phyloP scores from a whole-genome alignment of 208 protist species.

The Wallacemonas sp. region DNA sequence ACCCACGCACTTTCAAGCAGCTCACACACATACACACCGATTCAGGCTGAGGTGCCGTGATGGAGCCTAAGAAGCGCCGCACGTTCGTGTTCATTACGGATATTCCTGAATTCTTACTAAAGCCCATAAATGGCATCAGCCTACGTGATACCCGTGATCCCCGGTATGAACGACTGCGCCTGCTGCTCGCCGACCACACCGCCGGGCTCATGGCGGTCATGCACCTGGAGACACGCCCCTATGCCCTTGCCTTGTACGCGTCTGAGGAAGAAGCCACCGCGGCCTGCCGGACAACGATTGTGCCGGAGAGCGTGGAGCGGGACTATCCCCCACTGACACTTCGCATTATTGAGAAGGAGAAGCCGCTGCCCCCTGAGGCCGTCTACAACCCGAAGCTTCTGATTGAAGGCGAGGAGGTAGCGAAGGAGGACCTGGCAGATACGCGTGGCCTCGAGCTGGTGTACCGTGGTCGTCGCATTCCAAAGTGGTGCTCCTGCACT shows the following conservation, averaged over 20 bases:
- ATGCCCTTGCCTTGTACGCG: conserved; percentile 80
- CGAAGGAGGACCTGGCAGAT: conserved; percentile 59
- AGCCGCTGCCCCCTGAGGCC: conserved; percentile 59
- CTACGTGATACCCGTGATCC: conserved; percentile 48
- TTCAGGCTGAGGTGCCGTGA: too few species aligned
- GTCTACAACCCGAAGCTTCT: conserved; percentile 76
- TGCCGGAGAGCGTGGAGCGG: conserved; percentile 26
- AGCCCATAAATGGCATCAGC: conserved; percentile 30
- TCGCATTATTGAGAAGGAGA: conserved; percentile 74
- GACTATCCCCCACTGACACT: conserved; percentile 54
- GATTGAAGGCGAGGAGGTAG: conserved; percentile 65
- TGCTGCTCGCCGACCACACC: conserved; percentile 70
- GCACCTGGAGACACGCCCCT: conserved; percentile 77
- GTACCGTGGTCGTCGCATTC: conserved; percentile 62
- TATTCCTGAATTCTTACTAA: conserved; percentile 76
- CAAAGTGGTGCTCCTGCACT: conserved; percentile 77
- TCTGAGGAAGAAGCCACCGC: conserved; percentile 80
- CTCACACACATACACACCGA: too few species aligned
- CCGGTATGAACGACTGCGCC: conserved; percentile 81
- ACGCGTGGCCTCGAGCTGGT: conserved; percentile 78
- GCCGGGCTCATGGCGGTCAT: conserved; percentile 87
- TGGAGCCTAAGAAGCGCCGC: conserved; percentile 23
- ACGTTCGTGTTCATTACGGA: conserved; percentile 89
- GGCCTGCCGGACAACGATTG: conserved; percentile 75
- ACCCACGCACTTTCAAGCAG: conserved; percentile 14